These are phyloP conservation scores for Dryas integrifolia DNA, from an alignment of 331 rosid genomes.

Conservation along the genomic window DNA sequence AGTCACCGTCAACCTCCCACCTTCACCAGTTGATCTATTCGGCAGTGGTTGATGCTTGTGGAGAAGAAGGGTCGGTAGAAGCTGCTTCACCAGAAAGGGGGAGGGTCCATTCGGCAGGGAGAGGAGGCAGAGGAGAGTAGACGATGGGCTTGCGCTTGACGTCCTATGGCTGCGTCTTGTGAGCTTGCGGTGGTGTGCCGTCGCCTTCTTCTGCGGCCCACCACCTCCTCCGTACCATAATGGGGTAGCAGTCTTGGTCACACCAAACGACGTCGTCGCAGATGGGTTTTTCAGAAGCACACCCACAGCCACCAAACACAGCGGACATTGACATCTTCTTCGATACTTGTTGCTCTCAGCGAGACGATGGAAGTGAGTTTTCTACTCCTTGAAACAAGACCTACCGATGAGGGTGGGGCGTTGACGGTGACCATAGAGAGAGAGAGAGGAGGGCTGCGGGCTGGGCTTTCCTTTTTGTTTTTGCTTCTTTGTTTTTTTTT, in stretches of 20 bases:
- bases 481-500: too few species aligned
- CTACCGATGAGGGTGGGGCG: too few species aligned
- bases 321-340: constrained; percentile 12
- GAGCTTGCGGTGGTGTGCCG: constrained; percentile 82
- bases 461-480: too few species aligned
- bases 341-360: neutral
- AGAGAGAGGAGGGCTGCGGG: too few species aligned
- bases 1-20: too few species aligned
- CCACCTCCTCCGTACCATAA: constrained; percentile 16
- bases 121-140: constrained; percentile 61
- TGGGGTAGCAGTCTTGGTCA: constrained; percentile 3
- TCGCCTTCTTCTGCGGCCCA: constrained; percentile 72
- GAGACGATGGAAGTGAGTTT: neutral
- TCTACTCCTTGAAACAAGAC: neutral
- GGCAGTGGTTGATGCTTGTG: constrained; percentile 20
- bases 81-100: constrained; percentile 11
- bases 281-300: constrained; percentile 8
- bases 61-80: constrained; percentile 8
- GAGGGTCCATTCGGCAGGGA: constrained; percentile 75
- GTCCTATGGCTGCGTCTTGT: constrained; percentile 72
- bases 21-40: constrained; percentile 8
- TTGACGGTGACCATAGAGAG: too few species aligned
- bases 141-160: constrained; percentile 65
- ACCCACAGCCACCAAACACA: neutral
- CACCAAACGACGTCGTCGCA: constrained; percentile 1